These are phyloP conservation scores for Fraxinus sp. DNA, from an alignment of 305 asterid genomes.

Conservation along the genomic window DNA sequence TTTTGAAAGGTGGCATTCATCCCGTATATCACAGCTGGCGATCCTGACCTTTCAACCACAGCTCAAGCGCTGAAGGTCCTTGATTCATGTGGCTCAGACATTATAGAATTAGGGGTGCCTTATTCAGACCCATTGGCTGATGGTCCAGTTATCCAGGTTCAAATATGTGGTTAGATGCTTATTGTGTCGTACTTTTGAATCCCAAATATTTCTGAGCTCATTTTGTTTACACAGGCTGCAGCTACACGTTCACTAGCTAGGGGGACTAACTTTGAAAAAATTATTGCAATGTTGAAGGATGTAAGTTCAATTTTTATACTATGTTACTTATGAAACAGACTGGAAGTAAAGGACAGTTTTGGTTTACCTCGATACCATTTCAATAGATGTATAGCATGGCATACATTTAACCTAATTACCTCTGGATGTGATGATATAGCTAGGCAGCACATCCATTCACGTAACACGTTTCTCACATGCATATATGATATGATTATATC, in stretches of 20 bases:
- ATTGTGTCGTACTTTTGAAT: neutral
- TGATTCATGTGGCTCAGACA: slow-evolving; percentile 85
- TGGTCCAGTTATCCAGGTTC: slow-evolving; percentile 96
- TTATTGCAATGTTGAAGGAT: slow-evolving; percentile 80
- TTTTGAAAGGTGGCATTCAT: slow-evolving; percentile 77
- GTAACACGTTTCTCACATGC: neutral
- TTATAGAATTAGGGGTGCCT: slow-evolving; percentile 91
- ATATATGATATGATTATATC: neutral
- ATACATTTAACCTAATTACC: neutral
- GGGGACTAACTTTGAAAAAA: slow-evolving; percentile 72
- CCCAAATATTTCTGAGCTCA: neutral
- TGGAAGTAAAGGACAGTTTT: slow-evolving; percentile 7
- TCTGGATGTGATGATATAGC: neutral
- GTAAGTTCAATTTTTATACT: slow-evolving; percentile 40
- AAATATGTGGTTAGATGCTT: slow-evolving; percentile 1
- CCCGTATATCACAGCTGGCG: slow-evolving; percentile 93
- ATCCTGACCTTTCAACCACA: slow-evolving; percentile 85
- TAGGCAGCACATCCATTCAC: neutral
- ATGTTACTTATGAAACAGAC: neutral
- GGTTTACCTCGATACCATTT: neutral
- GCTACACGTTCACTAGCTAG: slow-evolving; percentile 71
- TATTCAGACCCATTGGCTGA: slow-evolving; percentile 97
- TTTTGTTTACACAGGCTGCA: slow-evolving; percentile 60
- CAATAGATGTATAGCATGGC: neutral
- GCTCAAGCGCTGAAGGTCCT: slow-evolving; percentile 87